Conservation (phyloP, 768 basidiomycete genomes). For the Kwoniella sp. region DNA sequence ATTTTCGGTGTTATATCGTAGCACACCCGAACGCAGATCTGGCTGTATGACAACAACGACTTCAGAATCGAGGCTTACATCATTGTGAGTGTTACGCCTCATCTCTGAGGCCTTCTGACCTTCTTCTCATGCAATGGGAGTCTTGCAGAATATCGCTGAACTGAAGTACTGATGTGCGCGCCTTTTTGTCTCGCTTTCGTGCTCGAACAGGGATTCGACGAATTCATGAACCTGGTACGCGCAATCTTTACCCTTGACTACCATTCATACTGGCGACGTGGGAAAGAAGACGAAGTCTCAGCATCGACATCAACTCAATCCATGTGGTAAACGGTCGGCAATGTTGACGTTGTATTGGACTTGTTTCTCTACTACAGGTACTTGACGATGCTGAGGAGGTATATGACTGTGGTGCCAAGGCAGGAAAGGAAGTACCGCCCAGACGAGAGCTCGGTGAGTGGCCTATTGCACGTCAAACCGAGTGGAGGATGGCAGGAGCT, state of each 20-base stretch:
- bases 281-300: too few species aligned
- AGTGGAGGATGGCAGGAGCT: constrained; percentile 2
- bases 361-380: constrained; percentile 54
- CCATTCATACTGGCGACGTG: too few species aligned
- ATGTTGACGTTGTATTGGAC: too few species aligned
- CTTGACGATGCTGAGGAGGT: constrained; percentile 92
- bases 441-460: constrained; percentile 75
- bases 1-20: constrained; percentile 50
- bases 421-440: constrained; percentile 76
- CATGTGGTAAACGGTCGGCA: too few species aligned
- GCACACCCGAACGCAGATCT: constrained; percentile 83
- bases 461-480: background rate
- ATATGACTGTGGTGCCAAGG: constrained; percentile 61
- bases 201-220: constrained; percentile 81
- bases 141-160: too few species aligned
- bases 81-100: constrained; percentile 63
- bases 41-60: constrained; percentile 95
- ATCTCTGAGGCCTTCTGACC: background rate
- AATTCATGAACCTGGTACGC: constrained; percentile 90
- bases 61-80: constrained; percentile 96
- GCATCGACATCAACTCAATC: too few species aligned
- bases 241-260: background rate
- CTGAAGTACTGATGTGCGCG: too few species aligned
- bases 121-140: too few species aligned
- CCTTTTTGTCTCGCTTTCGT: too few species aligned